Evolutionary conservation across 306 rosid genomes (phyloP).

Genomic region (Cicer bijugum): DNA sequence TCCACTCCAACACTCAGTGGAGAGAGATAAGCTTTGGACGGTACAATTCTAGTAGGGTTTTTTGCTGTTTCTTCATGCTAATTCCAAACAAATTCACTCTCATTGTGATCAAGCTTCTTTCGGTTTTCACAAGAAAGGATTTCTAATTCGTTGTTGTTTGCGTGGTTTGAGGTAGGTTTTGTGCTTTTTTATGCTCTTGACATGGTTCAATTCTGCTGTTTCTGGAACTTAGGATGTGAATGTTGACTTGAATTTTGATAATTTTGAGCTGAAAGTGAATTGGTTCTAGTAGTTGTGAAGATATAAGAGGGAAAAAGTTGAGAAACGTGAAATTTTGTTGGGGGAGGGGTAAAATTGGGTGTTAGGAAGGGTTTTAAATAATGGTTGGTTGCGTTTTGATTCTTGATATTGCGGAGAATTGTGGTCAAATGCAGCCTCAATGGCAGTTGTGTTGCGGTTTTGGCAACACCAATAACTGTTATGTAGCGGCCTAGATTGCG

Average conservation of each 20-base stretch:
- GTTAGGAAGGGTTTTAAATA: background rate
- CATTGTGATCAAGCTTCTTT: slow-evolving; percentile 39
- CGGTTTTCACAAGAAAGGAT: slow-evolving; percentile 8
- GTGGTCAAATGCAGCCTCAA: no score
- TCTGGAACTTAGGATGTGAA: slow-evolving; percentile 28
- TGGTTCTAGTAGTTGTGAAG: slow-evolving; percentile 31
- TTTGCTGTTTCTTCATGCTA: background rate
- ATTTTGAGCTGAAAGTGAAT: slow-evolving; percentile 39
- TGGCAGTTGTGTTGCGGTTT: no score
- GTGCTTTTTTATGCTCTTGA: slow-evolving; percentile 6
- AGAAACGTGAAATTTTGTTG: slow-evolving; percentile 3
- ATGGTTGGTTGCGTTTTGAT: no score
- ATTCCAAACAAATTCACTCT: slow-evolving; percentile 4
- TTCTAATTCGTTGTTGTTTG: slow-evolving; percentile 5
- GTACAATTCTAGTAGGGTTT: slow-evolving; percentile 48
- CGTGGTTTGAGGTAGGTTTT: slow-evolving; percentile 51
- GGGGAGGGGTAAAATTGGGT: slow-evolving; percentile 9
- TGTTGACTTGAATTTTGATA: slow-evolving; percentile 42
- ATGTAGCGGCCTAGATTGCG: no score
- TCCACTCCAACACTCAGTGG: slow-evolving; percentile 39
- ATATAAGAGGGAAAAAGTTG: background rate
- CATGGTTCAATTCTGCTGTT: slow-evolving; percentile 35
- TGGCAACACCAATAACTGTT: no score
- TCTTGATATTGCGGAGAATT: no score
- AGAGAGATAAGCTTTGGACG: slow-evolving; percentile 23